Percentiles rank a stretch among this genome's conserved stretches.
phyloP scores from a whole-genome alignment of 129 eudicot genomes.

The Chrysanthemum lavandulifolium region DNA sequence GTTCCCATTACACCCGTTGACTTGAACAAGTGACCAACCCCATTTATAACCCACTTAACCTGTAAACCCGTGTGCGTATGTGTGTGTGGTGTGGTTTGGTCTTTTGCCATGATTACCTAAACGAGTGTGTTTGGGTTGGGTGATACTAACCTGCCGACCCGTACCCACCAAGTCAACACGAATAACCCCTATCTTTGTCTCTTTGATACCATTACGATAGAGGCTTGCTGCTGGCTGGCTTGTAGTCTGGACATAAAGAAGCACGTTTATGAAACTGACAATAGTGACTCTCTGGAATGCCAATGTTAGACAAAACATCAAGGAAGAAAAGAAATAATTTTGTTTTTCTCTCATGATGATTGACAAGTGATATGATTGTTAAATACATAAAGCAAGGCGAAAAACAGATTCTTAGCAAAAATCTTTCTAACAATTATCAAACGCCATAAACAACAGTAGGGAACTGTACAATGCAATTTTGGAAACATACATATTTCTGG shows the following conservation, averaged over 20 bases:
- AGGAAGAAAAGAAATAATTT: not conserved
- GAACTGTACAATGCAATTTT: constrained; percentile 26
- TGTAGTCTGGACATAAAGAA: not conserved
- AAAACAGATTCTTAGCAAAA: constrained; percentile 13
- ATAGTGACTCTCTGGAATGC: not conserved
- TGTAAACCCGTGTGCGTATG: too few relatives aligned
- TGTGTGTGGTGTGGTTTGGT: too few relatives aligned
- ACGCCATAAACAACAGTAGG: constrained; percentile 16
- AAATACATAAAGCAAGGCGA: not conserved
- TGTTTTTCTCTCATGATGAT: constrained; percentile 19
- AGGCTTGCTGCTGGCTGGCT: not conserved
- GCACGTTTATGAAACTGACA: not conserved
- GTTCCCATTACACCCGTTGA: too few relatives aligned
- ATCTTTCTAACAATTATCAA: constrained; percentile 9
- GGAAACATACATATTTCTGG: not conserved
- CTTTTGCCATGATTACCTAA: too few relatives aligned
- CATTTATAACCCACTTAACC: too few relatives aligned
- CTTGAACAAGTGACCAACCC: too few relatives aligned
- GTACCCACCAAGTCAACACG: too few relatives aligned
- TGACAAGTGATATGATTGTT: constrained; percentile 21
- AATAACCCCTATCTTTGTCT: too few relatives aligned
- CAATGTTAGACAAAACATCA: not conserved
- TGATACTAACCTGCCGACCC: too few relatives aligned
- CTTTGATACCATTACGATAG: too few relatives aligned
- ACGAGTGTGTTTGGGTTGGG: too few relatives aligned